Evolutionary conservation across 352 stramenopile genomes (phyloP).

Genomic region (Pythium rishiriense): DNA sequence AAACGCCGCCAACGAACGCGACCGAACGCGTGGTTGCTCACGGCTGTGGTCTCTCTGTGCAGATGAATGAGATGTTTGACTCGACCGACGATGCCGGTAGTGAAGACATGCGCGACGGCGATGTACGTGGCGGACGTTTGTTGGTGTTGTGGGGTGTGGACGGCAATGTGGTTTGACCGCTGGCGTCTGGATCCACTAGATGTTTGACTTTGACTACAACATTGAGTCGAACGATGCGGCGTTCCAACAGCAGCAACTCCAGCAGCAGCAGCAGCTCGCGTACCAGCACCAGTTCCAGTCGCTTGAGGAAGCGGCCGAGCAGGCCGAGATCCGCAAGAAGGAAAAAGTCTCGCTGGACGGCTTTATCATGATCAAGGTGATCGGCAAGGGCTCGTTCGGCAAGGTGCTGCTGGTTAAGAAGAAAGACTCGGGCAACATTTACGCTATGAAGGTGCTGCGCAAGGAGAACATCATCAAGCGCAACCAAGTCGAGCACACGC

Average conservation of each 20-base stretch:
- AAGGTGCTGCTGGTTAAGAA: conserved; percentile 97
- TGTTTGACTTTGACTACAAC: conserved; percentile 77
- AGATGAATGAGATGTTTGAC: conserved; percentile 83
- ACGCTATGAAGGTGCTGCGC: conserved; percentile 98
- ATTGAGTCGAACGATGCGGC: conserved; percentile 44
- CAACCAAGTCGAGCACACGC: conserved; percentile 99
- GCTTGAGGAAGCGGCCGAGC: conserved; percentile 26
- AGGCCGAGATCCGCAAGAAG: conserved; percentile 41
- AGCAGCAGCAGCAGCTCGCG: conserved; percentile 46
- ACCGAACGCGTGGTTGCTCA: too few relatives aligned
- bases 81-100: conserved; percentile 67
- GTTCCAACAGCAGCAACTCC: conserved; percentile 46
- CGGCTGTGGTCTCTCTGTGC: not conserved
- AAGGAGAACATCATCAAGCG: conserved; percentile 99
- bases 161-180: not conserved
- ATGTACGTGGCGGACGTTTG: conserved; percentile 33
- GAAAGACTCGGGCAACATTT: conserved; percentile 91
- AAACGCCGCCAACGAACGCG: not conserved
- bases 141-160: not conserved
- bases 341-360: conserved; percentile 88
- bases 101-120: conserved; percentile 54
- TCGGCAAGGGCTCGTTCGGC: conserved; percentile 95
- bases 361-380: conserved; percentile 97
- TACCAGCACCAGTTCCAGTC: conserved; percentile 51
- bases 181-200: conserved; percentile 30